phyloP scores from a whole-genome alignment of 2,329 filamentous ascomycete species.

The Fusarium humuli region DNA sequence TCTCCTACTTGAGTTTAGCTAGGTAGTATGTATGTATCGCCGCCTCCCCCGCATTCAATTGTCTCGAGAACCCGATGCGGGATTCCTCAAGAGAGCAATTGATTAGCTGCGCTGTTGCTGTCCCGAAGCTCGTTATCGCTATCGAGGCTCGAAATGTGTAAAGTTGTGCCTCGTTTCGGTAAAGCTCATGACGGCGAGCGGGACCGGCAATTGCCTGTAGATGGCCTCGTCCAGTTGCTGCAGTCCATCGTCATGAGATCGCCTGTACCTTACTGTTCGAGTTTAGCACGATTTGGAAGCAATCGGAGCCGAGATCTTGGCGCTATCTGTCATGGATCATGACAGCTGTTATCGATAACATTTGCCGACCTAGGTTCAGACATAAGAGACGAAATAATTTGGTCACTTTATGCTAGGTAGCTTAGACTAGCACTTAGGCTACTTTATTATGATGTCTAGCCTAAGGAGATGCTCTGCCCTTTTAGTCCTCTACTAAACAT shows the following conservation, averaged over 20 bases:
- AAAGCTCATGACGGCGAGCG: slow-evolving; percentile 18
- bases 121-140: background rate
- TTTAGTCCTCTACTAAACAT: too few species aligned
- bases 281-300: slow-evolving; percentile 9
- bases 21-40: slow-evolving; percentile 13
- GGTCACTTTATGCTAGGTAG: background rate
- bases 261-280: slow-evolving; percentile 30
- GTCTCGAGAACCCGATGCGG: background rate
- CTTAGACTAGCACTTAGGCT: too few species aligned
- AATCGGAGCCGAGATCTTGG: slow-evolving; percentile 5
- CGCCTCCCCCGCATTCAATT: slow-evolving; percentile 26
- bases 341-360: slow-evolving; percentile 35
- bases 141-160: slow-evolving; percentile 4
- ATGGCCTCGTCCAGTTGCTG: slow-evolving; percentile 4
- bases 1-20: slow-evolving; percentile 20
- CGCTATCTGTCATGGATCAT: slow-evolving; percentile 17
- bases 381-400: too few species aligned
- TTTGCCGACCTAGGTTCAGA: background rate
- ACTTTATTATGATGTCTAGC: background rate
- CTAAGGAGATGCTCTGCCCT: too few species aligned
- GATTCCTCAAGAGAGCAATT: slow-evolving; percentile 18
- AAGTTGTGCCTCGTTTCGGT: slow-evolving; percentile 35
- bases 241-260: slow-evolving; percentile 19
- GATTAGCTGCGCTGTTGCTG: slow-evolving; percentile 14
- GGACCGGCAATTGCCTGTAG: slow-evolving; percentile 19